phyloP scores from a whole-genome alignment of 1,139 yeast genomes.

The Zygoascus meyerae region DNA sequence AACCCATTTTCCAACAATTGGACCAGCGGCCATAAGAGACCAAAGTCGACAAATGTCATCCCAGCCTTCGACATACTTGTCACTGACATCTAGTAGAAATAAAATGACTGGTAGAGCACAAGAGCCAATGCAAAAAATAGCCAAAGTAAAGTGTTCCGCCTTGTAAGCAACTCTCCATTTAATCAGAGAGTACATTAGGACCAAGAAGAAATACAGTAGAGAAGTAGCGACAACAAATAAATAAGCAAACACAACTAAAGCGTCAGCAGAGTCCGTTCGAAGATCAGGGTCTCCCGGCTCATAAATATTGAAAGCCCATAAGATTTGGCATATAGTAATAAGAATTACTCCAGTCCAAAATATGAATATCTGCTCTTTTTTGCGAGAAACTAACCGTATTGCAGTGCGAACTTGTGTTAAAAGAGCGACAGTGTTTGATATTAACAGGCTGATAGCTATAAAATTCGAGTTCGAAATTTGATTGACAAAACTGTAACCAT shows the following conservation, averaged over 20 bases:
- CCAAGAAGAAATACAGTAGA: constrained; percentile 60
- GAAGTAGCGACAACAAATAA: constrained; percentile 68
- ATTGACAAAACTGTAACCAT: constrained; percentile 17
- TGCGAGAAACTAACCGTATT: constrained; percentile 47
- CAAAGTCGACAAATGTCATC: constrained; percentile 73
- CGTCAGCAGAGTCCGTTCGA: constrained; percentile 22
- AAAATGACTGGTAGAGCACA: constrained; percentile 65
- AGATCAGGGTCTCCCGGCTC: constrained; percentile 39
- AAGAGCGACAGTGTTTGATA: constrained; percentile 36
- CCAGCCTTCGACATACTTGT: constrained; percentile 63
- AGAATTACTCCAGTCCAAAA: constrained; percentile 52
- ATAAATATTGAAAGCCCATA: constrained; percentile 64
- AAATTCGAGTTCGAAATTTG: constrained; percentile 9
- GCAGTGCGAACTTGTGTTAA: constrained; percentile 49
- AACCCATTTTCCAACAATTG: constrained; percentile 86
- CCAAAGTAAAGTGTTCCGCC: constrained; percentile 34
- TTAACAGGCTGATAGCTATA: constrained; percentile 13
- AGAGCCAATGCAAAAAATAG: constrained; percentile 52
- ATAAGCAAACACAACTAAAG: constrained; percentile 60
- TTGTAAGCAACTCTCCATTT: constrained; percentile 52
- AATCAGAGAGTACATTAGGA: constrained; percentile 50
- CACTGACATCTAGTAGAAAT: constrained; percentile 72
- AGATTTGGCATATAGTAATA: constrained; percentile 51
- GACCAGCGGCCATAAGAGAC: constrained; percentile 34
- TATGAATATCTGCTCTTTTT: constrained; percentile 57